Conservation (phyloP, 164 flowering plant genomes). For the Macadamia tetraphylla region DNA sequence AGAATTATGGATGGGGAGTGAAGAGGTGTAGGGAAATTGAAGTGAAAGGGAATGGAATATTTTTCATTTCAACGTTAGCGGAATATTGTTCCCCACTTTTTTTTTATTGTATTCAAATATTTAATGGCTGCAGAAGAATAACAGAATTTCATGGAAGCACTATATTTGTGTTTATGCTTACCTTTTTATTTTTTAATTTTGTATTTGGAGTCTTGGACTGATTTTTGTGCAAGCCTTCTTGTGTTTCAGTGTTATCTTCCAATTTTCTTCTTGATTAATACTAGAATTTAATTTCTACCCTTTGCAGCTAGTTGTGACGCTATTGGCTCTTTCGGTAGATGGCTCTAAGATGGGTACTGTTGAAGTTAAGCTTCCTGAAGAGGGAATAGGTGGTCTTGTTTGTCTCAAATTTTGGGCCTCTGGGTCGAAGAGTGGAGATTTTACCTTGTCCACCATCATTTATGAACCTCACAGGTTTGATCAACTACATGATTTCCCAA, state of each 20-base stretch:
- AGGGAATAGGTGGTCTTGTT: slow-evolving; percentile 78
- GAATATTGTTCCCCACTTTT: too few relatives aligned
- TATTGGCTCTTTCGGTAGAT: slow-evolving; percentile 68
- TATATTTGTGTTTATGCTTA: too few relatives aligned
- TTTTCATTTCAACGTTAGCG: too few relatives aligned
- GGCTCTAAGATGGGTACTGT: slow-evolving; percentile 77
- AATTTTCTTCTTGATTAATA: neutral
- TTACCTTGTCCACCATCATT: slow-evolving; percentile 68
- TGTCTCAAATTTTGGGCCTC: slow-evolving; percentile 81
- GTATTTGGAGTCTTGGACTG: neutral
- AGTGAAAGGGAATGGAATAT: too few relatives aligned
- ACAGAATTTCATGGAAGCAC: too few relatives aligned
- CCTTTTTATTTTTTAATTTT: neutral
- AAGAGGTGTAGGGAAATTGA: too few relatives aligned
- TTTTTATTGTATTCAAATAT: too few relatives aligned
- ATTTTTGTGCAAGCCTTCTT: neutral
- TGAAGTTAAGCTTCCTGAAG: slow-evolving; percentile 78
- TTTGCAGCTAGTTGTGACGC: slow-evolving; percentile 60
- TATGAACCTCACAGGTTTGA: slow-evolving; percentile 96
- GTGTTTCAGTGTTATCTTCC: neutral
- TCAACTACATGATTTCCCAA: too few relatives aligned
- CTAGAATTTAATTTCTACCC: neutral
- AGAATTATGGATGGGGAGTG: too few relatives aligned
- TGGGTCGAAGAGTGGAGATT: slow-evolving; percentile 39
- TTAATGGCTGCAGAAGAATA: too few relatives aligned